phyloP scores from a whole-genome alignment of 2,329 filamentous ascomycete species.

The Taxawa tesnikishii region DNA sequence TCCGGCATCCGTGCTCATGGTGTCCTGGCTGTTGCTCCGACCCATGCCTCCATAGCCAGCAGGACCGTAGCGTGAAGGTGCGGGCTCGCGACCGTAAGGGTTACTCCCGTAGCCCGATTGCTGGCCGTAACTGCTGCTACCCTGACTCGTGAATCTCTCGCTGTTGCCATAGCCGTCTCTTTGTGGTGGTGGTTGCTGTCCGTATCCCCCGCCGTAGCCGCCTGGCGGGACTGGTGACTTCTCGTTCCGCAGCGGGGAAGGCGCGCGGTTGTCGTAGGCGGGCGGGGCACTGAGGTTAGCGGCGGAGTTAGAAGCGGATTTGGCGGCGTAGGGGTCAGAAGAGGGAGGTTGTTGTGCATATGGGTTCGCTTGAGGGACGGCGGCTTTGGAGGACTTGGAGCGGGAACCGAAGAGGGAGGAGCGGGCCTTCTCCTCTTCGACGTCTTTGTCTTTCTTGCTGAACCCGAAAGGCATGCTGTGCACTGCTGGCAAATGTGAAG shows the following conservation, averaged over 20 bases:
- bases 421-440: slow-evolving; percentile 39
- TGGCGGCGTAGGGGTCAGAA: slow-evolving; percentile 41
- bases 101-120: slow-evolving; percentile 39
- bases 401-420: slow-evolving; percentile 46
- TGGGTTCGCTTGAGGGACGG: slow-evolving; percentile 38
- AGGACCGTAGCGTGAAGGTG: slow-evolving; percentile 28
- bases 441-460: slow-evolving; percentile 39
- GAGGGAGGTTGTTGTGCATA: slow-evolving; percentile 36
- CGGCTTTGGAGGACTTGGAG: slow-evolving; percentile 35
- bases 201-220: slow-evolving; percentile 29
- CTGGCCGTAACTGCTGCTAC: slow-evolving; percentile 24
- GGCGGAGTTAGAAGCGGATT: slow-evolving; percentile 12
- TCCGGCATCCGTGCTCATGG: slow-evolving; percentile 39
- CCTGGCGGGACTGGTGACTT: slow-evolving; percentile 32
- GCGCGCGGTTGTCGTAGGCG: slow-evolving; percentile 18
- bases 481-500: too few relatives aligned
- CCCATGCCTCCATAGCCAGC: slow-evolving; percentile 47
- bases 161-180: slow-evolving; percentile 29
- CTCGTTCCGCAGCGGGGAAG: slow-evolving; percentile 25
- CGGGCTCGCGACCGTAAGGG: slow-evolving; percentile 32
- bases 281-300: slow-evolving; percentile 15
- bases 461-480: slow-evolving; percentile 33
- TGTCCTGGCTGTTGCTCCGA: slow-evolving; percentile 35
- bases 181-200: slow-evolving; percentile 33
- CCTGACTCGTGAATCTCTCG: slow-evolving; percentile 14